Base-by-base conservation (phyloP, 306 rosid genomes). In the Quercus ilex region DNA sequence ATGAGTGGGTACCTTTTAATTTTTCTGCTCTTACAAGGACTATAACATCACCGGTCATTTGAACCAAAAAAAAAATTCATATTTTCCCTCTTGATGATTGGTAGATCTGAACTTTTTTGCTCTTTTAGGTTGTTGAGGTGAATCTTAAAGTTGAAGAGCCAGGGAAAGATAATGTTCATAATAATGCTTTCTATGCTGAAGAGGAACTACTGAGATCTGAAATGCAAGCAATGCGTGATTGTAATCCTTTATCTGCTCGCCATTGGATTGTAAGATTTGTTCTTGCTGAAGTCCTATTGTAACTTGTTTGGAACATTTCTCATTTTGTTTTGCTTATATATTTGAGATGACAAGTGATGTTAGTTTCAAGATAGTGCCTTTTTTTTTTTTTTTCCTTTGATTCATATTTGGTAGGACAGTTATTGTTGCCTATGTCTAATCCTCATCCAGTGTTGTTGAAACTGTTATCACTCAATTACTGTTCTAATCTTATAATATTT, bases 161-260 rank as follows among this genome's bases (percentile, higher is more conserved):
- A 63, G 97, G 97, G 75, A 76, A 90, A 53, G 85, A 87, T 74
- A 92, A 92, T 76, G 87, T 92, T 78, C 97, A 92, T 73, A 90
- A 88, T 80, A 92, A 92, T 85, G 97, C 94, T 26, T 92, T 92
- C 84, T 92, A 84, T 77, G 94, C 97, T 1, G 92, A 92, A 79
- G 97, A 92, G 79, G 89, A 84, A 28, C 77, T 88, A 79, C 89
- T 92, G 60, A 90, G 84, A 84, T 87, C 97, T 9, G 97, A 92
- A 82, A 71, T 87, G 76, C 89, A 90, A 87, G 97, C 97, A 58
- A 88, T 80, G 85, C 97, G 97, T 13, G 94, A 92, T 76, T 90
- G 92, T 46, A 87, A 92, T 76, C 90, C 97, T 56, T 73, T 85
- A 85, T 85, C 92, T 56, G 97, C 97, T 26, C 92, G 94, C 41